Evolutionary conservation across 2,329 filamentous ascomycete genomes (phyloP).

Genomic region (Uncinocarpus reesii): DNA sequence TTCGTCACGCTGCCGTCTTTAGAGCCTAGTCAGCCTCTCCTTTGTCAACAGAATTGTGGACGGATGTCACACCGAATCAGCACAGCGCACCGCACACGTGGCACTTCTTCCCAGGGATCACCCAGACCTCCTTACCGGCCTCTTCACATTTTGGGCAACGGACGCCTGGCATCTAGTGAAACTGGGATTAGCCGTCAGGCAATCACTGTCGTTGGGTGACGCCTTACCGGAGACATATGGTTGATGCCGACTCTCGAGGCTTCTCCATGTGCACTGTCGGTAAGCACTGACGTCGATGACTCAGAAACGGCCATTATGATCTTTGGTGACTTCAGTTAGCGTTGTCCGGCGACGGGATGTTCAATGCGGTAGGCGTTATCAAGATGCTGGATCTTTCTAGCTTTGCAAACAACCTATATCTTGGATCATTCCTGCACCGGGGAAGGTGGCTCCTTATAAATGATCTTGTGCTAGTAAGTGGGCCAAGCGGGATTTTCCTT

Average conservation of each 20-base stretch:
- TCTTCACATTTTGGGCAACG: constrained; percentile 32
- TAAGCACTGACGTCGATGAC: not conserved
- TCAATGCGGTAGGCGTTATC: too few relatives aligned
- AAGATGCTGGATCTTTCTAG: too few relatives aligned
- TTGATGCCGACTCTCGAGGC: not conserved
- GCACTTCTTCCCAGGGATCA: constrained; percentile 39
- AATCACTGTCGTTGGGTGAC: not conserved
- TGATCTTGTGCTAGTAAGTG: not conserved
- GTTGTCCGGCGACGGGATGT: not conserved
- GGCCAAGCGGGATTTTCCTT: not conserved
- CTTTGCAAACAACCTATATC: not conserved
- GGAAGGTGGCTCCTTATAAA: constrained; percentile 2
- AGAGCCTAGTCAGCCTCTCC: not conserved
- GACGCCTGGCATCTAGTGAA: constrained; percentile 36
- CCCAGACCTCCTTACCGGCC: constrained; percentile 34
- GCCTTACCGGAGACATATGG: constrained; percentile 17
- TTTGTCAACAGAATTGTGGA: not conserved
- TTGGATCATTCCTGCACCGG: not conserved
- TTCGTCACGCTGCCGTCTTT: not conserved
- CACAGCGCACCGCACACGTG: constrained; percentile 30
- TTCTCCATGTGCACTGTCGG: not conserved
- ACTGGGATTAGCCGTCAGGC: not conserved
- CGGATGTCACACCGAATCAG: constrained; percentile 6
- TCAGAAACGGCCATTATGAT: not conserved
- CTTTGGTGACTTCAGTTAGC: not conserved